These are phyloP conservation scores for Pyrenochaeta sp. DNA, from an alignment of 2,329 filamentous ascomycete genomes.

Conservation along the genomic window DNA sequence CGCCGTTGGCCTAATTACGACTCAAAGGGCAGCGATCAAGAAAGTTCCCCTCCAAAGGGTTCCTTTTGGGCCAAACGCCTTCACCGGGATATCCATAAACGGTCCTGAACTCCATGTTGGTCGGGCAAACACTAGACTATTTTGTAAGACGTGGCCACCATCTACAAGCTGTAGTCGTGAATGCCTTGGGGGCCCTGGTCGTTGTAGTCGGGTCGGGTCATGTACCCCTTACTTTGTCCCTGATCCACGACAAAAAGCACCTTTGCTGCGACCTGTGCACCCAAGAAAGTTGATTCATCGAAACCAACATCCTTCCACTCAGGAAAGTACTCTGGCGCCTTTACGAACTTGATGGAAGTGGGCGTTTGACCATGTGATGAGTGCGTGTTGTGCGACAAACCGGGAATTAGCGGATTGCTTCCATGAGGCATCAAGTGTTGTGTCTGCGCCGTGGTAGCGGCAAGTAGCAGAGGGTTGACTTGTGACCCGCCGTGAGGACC, in stretches of 20 bases:
- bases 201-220: constrained; percentile 73
- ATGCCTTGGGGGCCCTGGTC: constrained; percentile 70
- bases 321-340: constrained; percentile 82
- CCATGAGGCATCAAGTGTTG: constrained; percentile 55
- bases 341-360: constrained; percentile 80
- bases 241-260: constrained; percentile 74
- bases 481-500: constrained; percentile 59
- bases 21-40: too few relatives aligned
- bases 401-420: constrained; percentile 36
- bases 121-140: too few relatives aligned
- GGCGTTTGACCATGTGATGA: constrained; percentile 77
- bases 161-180: constrained; percentile 61
- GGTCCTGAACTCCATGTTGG: too few relatives aligned
- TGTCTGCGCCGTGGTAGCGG: constrained; percentile 79
- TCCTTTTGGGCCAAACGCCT: too few relatives aligned
- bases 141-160: too few relatives aligned
- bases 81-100: too few relatives aligned
- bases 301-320: constrained; percentile 82
- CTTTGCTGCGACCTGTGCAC: constrained; percentile 84
- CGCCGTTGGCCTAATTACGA: constrained; percentile 14
- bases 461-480: constrained; percentile 90
- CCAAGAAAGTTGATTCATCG: constrained; percentile 87
- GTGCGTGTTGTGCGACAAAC: constrained; percentile 60
- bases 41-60: too few relatives aligned
- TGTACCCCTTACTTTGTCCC: constrained; percentile 71